A percentile compares a stretch with the other conserved stretches of the same genome.
These are phyloP conservation scores for Amoeboaphelidium protococcarum DNA, from an alignment of 371 early-diverging fungal species.

Conservation along the genomic window DNA sequence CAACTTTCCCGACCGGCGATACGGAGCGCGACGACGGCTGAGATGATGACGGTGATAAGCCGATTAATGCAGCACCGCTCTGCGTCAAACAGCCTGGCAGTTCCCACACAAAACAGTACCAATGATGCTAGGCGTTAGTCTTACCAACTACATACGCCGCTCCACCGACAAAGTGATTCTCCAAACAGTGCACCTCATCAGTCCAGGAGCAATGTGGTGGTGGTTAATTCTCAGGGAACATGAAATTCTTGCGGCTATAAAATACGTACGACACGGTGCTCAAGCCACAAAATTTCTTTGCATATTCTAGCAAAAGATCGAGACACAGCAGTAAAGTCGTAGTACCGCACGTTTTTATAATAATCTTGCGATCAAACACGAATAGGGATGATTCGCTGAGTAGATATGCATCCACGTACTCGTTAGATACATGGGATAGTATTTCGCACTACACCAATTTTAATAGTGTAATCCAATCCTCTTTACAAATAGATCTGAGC, in stretches of 20 bases:
- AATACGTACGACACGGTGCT: slow-evolving; percentile 54
- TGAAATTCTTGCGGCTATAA: slow-evolving; percentile 80
- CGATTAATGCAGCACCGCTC: slow-evolving; percentile 9
- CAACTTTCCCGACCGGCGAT: slow-evolving; percentile 15
- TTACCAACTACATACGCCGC: slow-evolving; percentile 74
- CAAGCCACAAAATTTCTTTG: slow-evolving; percentile 32
- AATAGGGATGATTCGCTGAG: slow-evolving; percentile 78
- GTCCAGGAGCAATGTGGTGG: slow-evolving; percentile 71
- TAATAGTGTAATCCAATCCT: slow-evolving; percentile 68
- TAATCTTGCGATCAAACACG: slow-evolving; percentile 72
- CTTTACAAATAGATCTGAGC: slow-evolving; percentile 34
- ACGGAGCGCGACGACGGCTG: slow-evolving; percentile 13
- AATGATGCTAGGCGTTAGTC: slow-evolving; percentile 62
- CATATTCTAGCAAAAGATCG: slow-evolving; percentile 53
- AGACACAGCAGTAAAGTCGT: slow-evolving; percentile 67
- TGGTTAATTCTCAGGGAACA: slow-evolving; percentile 74
- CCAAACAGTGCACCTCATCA: slow-evolving; percentile 40
- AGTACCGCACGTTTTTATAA: slow-evolving; percentile 89
- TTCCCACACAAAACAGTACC: slow-evolving; percentile 50
- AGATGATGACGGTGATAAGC: slow-evolving; percentile 8
- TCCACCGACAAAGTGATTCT: slow-evolving; percentile 12
- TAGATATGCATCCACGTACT: not conserved
- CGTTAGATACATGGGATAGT: slow-evolving; percentile 10
- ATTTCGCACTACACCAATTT: slow-evolving; percentile 72
- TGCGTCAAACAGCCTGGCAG: not conserved